A percentile compares a stretch with the other conserved stretches of the same genome.
Conservation (phyloP, 129 eudicot genomes). For the Tagetes erecta region DNA sequence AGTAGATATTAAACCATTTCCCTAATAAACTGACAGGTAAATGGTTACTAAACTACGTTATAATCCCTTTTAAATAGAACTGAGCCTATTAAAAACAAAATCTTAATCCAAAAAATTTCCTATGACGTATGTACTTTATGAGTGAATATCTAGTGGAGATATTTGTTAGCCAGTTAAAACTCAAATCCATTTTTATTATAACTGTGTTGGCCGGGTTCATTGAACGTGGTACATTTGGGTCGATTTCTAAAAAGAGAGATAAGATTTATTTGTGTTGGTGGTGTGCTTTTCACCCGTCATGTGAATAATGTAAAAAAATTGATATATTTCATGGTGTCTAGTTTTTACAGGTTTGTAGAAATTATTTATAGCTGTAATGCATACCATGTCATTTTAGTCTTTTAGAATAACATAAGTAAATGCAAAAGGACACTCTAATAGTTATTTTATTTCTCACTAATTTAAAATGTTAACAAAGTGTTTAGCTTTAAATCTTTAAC, state of each 20-base stretch:
- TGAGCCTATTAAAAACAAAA: too few relatives aligned
- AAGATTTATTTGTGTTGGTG: not conserved
- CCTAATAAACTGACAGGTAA: too few relatives aligned
- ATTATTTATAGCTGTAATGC: conserved; percentile 8
- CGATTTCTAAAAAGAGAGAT: not conserved
- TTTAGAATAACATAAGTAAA: not conserved
- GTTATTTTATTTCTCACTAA: conserved; percentile 1
- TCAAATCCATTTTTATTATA: not conserved
- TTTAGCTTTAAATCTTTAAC: too few relatives aligned
- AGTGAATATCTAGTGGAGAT: not conserved
- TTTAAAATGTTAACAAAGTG: too few relatives aligned
- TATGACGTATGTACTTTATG: too few relatives aligned
- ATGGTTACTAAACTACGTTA: too few relatives aligned
- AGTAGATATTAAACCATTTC: too few relatives aligned
- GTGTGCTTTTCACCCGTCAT: not conserved
- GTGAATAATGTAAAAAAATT: not conserved
- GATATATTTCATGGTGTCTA: not conserved
- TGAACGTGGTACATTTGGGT: conserved; percentile 1
- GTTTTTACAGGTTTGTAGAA: conserved; percentile 16
- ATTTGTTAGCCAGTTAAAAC: not conserved
- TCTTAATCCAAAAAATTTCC: too few relatives aligned
- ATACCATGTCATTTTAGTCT: conserved; percentile 16
- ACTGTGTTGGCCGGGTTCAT: not conserved
- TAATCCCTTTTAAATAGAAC: too few relatives aligned
- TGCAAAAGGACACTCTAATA: not conserved